These are phyloP conservation scores for Dictyophora rubrovolvata DNA, from an alignment of 768 basidiomycete species.

Conservation along the genomic window DNA sequence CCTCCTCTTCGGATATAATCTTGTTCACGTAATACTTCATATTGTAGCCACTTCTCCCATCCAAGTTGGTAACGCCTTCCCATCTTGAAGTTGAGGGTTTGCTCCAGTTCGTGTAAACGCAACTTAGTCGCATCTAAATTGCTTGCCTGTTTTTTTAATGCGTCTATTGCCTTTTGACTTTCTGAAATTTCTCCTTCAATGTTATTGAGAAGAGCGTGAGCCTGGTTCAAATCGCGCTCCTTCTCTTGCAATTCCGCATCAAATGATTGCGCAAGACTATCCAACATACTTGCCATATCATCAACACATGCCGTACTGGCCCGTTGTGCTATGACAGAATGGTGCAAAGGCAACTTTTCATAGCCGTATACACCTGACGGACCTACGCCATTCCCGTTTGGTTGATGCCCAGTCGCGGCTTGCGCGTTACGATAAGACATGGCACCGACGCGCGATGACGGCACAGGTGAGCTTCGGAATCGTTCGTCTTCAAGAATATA, in stretches of 20 bases:
- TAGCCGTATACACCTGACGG: constrained; percentile 5
- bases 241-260: constrained; percentile 88
- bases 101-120: constrained; percentile 50
- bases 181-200: constrained; percentile 88
- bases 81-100: constrained; percentile 63
- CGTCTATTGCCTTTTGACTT: constrained; percentile 62
- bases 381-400: constrained; percentile 27
- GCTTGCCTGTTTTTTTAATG: constrained; percentile 61
- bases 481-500: constrained; percentile 98
- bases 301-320: constrained; percentile 78
- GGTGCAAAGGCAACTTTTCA: constrained; percentile 67
- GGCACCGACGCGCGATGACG: constrained; percentile 51
- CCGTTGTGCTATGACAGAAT: constrained; percentile 76
- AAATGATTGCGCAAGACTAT: constrained; percentile 79
- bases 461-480: constrained; percentile 83
- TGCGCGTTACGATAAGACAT: constrained; percentile 73
- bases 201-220: constrained; percentile 72
- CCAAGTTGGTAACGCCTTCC: constrained; percentile 72
- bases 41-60: constrained; percentile 88
- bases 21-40: constrained; percentile 72
- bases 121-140: constrained; percentile 51
- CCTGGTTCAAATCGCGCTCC: constrained; percentile 84
- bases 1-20: constrained; percentile 36
- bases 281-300: constrained; percentile 79
- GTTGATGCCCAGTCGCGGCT: constrained; percentile 39